phyloP scores from a whole-genome alignment of 805 yeast genomes.

The Metschnikowia lunata region DNA sequence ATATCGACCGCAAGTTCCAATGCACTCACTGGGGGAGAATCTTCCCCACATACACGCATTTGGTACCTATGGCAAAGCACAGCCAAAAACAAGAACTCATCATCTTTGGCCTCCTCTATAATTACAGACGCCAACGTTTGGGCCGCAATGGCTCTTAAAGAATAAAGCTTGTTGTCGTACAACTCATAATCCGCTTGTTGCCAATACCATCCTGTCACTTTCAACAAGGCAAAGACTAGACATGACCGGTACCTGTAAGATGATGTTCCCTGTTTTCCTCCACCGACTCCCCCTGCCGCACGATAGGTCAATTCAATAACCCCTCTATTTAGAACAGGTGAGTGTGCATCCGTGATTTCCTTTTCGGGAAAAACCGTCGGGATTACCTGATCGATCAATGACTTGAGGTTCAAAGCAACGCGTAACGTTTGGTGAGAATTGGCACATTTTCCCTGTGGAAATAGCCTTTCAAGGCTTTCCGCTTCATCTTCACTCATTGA shows the following conservation, averaged over 20 bases:
- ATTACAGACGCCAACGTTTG: conserved; percentile 66
- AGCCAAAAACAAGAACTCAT: conserved; percentile 61
- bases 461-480: conserved; percentile 1
- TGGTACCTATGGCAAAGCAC: conserved; percentile 74
- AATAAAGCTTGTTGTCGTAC: conserved; percentile 61
- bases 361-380: conserved; percentile 57
- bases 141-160: conserved; percentile 62
- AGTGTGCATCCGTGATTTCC: conserved; percentile 50
- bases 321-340: conserved; percentile 53
- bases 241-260: conserved; percentile 63
- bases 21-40: conserved; percentile 65
- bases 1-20: conserved; percentile 82
- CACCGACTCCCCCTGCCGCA: conserved; percentile 80
- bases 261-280: conserved; percentile 50
- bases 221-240: conserved; percentile 64
- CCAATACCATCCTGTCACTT: conserved; percentile 77
- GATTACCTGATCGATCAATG: conserved; percentile 64
- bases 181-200: conserved; percentile 55
- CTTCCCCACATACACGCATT: conserved; percentile 58
- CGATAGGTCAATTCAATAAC: conserved; percentile 57
- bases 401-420: conserved; percentile 69
- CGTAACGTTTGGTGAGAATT: conserved; percentile 64
- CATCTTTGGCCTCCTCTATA: conserved; percentile 59
- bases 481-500: conserved; percentile 1
- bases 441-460: conserved; percentile 37